Base-by-base conservation (phyloP, 306 rosid species). In the Lathyrus oleraceus region DNA sequence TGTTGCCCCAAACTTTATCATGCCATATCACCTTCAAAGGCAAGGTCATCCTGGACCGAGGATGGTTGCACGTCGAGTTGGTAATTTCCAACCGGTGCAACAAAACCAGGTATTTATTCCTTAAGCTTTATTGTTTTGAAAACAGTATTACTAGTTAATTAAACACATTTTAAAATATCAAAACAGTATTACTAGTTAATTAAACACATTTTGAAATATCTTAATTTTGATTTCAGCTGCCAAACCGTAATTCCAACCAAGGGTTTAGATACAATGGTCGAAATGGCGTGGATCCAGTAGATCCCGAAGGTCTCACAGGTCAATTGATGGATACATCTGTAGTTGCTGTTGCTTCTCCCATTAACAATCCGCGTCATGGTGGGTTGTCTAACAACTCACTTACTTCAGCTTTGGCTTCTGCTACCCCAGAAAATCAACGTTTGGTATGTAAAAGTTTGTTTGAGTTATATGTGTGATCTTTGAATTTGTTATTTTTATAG, bases 331-430 rank as follows among this genome's bases (percentile, higher is more conserved):
- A 81, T 51, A 49, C 87, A 13, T 17, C 27, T 9, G 83, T 81
- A 53, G 78, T 81, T 74, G 56, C 83, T 48, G 56, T 82, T 48
- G 64, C 70, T 19, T 20, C 87, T 43, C 76, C 88, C 3, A 54
- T 21, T 27, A 88, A 81, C 63, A 36, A 48, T 71, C 92, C 80
- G 10, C 84, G 54, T 36, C 38, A 86, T 21, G 85, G 85, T 42
- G 68, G 74, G 0, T 53, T 77, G 76, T 91, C 90, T 45, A 73
- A 91, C 20, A 70, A 14, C 0, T 8, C 57, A 9, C 91, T 92
- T 60, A 80, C 92, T 36, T 92, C 98, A 16, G 81, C 92, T 10
- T 71, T 92, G 71, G 95, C 98, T 21, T 83, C 91, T 53, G 96
- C 96, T 19, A 77, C 86, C 38, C 92, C 79, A 0, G 89, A 90